Percentiles rank a stretch among this genome's conserved stretches.
Evolutionary conservation across 352 stramenopile genomes (phyloP).

Genomic region (Phytophthora macrochlamydospora): DNA sequence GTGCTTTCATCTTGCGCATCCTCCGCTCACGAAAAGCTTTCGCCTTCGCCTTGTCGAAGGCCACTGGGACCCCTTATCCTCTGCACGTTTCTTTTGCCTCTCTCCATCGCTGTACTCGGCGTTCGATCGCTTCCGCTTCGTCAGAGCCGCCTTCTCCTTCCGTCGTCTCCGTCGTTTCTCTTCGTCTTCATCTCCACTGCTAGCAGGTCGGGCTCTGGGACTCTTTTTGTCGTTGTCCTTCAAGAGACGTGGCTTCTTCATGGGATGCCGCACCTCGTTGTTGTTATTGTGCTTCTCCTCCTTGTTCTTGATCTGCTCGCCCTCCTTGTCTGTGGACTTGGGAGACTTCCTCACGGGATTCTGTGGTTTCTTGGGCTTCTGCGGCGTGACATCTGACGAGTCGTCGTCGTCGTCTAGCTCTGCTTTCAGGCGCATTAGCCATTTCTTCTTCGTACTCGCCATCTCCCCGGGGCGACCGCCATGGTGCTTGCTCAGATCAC

Average conservation of each 20-base stretch:
- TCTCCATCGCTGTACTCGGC: constrained; percentile 4
- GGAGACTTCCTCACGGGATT: constrained; percentile 11
- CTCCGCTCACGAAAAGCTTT: constrained; percentile 8
- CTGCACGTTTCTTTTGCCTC: not conserved
- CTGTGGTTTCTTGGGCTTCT: constrained; percentile 5
- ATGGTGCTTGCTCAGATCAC: not conserved
- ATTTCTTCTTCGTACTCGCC: constrained; percentile 10
- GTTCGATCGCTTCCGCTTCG: constrained; percentile 10
- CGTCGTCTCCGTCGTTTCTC: not conserved
- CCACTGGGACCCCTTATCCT: not conserved
- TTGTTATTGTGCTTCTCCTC: constrained; percentile 1
- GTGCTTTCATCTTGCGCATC: constrained; percentile 23
- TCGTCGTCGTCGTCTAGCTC: constrained; percentile 29
- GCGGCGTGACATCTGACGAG: constrained; percentile 25
- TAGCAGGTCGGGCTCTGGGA: not conserved
- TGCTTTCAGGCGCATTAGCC: constrained; percentile 30
- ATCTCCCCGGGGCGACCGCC: constrained; percentile 1
- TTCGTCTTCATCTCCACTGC: not conserved
- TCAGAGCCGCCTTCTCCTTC: not conserved
- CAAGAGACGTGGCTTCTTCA: not conserved
- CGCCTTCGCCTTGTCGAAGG: constrained; percentile 10
- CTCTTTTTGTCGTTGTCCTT: not conserved
- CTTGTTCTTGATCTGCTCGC: not conserved
- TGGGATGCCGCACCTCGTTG: not conserved
- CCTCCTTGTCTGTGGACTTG: not conserved